Evolutionary conservation across 1,139 yeast species (phyloP), one percentile per base, ranked within the genome.

Genomic region (Sugiyamaella pinicola): DNA sequence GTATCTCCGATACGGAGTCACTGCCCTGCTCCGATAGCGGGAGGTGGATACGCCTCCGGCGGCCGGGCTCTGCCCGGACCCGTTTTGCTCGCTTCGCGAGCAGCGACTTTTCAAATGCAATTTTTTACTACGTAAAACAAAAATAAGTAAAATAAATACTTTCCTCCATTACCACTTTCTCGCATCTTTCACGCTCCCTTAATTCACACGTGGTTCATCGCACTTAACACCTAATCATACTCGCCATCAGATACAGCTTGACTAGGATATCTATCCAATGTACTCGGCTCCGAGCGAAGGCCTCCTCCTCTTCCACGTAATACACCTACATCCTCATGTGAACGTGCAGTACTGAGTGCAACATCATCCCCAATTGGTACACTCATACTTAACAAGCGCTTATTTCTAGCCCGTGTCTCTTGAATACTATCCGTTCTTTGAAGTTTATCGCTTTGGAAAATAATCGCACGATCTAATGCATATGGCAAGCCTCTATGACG

Each of bases 401-500:
- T 41, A 28, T 54, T 55, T 29, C 54, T 49, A 2, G 58, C 48
- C 10, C 59, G 55, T 17, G 51, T 43, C 59, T 66, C 61, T 52
- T 64, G 68, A 56, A 68, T 75, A 51, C 74, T 74, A 69, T 91
- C 99, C 61, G 88, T 79, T 58, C 77, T 74, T 33, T 77, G 78
- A 77, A 90, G 77, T 57, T 81, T 80, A 10, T 84, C 86, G 56
- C 85, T 81, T 2, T 96, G 95, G 52, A 93, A 71, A 78, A 93
- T 84, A 59, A 93, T 87, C 38, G 99, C 99, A 66, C 99, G 83
- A 70, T 93, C 99, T 54, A 95, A 78, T 0, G 93, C 76, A 66
- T 93, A 90, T 0, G 99, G 99, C 56, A 93, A 76, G 38, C 99
- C 99, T 78, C 99, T 87, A 66, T 91, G 98, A 55, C 97, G 80